Base-by-base conservation (phyloP, 495 filamentous ascomycete species). In the Neurospora pannonica region DNA sequence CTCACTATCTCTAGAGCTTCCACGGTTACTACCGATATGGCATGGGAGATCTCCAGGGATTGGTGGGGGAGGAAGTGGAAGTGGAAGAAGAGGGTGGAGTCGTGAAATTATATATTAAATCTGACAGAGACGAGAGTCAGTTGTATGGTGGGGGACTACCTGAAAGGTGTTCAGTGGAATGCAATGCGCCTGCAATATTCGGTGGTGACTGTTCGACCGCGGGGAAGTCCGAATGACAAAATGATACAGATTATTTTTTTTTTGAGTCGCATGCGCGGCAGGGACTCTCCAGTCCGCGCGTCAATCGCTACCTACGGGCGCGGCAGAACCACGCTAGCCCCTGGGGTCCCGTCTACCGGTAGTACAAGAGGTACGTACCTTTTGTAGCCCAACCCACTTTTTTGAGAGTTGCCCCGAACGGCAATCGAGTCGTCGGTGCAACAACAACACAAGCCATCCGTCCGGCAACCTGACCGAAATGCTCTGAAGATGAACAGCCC, bases 1-100 rank as follows among this genome's bases (percentile, higher is more conserved):
- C 85, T 86, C 87, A 87, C 85, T 85, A 89, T 89, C 91, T 91
- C 91, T 89, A 91, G 90, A 92, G 87, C 88, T 85, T 79, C 84
- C 83, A 86, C 84, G 80, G 77, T 82, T 87, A 86, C 92, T 92
- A 93, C 90, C 90, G 89, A 73, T 76, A 79, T 78, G 84, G 85
- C 87, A 89, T 89, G 86, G 82, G 71, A 38, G n/a, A 36, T 21
- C 19, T 72, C 36, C 67, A 72, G 60, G 71, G 19, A 34, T 34
- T 67, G 54, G 54, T 28, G 28, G 54, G 28, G 54, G 28, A 34
- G 3, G 28, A 62, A 60, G 48, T 28, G n/a, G 54, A 31, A 67
- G 48, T 38, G 11, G 38, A 34, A 70, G 73, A 72, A 72, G 72
- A 72, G 62, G 72, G 77, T 75, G 71, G 73, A 67, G 71, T 42